A percentile compares a stretch with the other conserved stretches of the same genome.
Evolutionary conservation across 1,284 basidiomycete genomes (phyloP).

Genomic region (Leccinum variabile): DNA sequence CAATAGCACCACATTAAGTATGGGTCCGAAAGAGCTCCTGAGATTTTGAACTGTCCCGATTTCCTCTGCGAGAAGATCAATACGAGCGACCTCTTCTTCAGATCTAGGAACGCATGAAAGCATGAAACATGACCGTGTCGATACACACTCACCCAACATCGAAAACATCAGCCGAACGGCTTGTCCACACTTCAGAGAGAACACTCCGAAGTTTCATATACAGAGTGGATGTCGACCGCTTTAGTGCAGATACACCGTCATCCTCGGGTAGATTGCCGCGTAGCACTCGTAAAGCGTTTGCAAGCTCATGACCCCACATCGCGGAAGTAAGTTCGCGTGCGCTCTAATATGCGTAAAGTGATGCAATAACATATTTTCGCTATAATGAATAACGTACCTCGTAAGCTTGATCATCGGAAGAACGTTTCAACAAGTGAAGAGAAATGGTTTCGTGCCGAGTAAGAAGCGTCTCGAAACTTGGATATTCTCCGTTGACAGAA

Average conservation of each 20-base stretch:
- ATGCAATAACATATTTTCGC: not conserved
- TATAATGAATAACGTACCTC: constrained; percentile 47
- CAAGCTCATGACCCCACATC: constrained; percentile 74
- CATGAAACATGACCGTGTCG: not conserved
- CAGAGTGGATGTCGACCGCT: constrained; percentile 44
- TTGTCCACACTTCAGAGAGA: constrained; percentile 68
- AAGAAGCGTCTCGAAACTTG: constrained; percentile 58
- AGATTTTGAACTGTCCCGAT: constrained; percentile 75
- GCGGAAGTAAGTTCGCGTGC: constrained; percentile 74
- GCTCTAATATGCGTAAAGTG: constrained; percentile 26
- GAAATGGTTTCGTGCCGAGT: constrained; percentile 63
- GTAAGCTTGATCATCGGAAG: constrained; percentile 76
- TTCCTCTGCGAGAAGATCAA: constrained; percentile 71
- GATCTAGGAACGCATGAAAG: constrained; percentile 42
- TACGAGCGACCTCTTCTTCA: constrained; percentile 62
- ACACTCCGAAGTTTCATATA: constrained; percentile 58
- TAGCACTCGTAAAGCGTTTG: constrained; percentile 56
- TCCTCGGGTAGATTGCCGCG: constrained; percentile 43
- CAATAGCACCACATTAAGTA: constrained; percentile 72
- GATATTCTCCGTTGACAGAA: constrained; percentile 52
- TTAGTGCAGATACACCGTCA: constrained; percentile 27
- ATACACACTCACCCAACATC: constrained; percentile 62
- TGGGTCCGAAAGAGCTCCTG: constrained; percentile 75
- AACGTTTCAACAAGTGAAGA: constrained; percentile 61
- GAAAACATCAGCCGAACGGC: constrained; percentile 65